Conservation (phyloP, 768 basidiomycete genomes). For the Jaapia argillacea region DNA sequence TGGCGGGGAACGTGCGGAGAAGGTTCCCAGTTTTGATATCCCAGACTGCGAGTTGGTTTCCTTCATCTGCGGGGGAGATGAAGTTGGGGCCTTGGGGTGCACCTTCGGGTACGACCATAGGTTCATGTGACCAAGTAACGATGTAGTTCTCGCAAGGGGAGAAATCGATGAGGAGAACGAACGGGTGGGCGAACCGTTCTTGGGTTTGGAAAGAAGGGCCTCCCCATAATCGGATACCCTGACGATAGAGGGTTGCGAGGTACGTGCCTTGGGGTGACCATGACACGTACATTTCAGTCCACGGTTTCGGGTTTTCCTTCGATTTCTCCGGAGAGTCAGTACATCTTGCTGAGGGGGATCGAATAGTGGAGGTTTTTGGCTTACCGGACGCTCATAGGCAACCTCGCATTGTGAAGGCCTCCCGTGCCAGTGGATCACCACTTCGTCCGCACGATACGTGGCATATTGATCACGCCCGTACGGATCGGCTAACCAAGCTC, state of each 20-base stretch:
- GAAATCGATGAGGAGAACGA: slow-evolving; percentile 94
- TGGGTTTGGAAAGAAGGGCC: slow-evolving; percentile 84
- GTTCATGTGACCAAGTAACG: slow-evolving; percentile 95
- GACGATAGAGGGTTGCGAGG: slow-evolving; percentile 86
- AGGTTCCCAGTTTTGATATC: slow-evolving; percentile 90
- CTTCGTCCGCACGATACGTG: slow-evolving; percentile 87
- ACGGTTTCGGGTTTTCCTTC: too few species aligned
- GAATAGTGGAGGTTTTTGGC: slow-evolving; percentile 18
- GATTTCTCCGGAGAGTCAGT: too few species aligned
- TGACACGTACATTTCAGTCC: slow-evolving; percentile 93
- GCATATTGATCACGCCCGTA: slow-evolving; percentile 94
- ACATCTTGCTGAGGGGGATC: too few species aligned
- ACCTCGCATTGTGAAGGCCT: slow-evolving; percentile 81
- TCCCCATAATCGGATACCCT: slow-evolving; percentile 94
- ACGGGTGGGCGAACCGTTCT: slow-evolving; percentile 89
- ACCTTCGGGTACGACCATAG: slow-evolving; percentile 78
- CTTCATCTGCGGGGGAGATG: slow-evolving; percentile 91
- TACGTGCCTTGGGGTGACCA: slow-evolving; percentile 98
- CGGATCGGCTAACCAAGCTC: slow-evolving; percentile 89
- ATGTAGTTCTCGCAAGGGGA: slow-evolving; percentile 95
- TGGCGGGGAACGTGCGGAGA: slow-evolving; percentile 81
- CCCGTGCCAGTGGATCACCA: slow-evolving; percentile 87
- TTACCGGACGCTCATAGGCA: slow-evolving; percentile 63
- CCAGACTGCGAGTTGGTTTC: slow-evolving; percentile 97
- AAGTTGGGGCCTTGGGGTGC: slow-evolving; percentile 75